Evolutionary conservation across 2,329 filamentous ascomycete genomes (phyloP), one percentile per base, ranked within the genome.

Genomic region (Ophiobolus disseminans): DNA sequence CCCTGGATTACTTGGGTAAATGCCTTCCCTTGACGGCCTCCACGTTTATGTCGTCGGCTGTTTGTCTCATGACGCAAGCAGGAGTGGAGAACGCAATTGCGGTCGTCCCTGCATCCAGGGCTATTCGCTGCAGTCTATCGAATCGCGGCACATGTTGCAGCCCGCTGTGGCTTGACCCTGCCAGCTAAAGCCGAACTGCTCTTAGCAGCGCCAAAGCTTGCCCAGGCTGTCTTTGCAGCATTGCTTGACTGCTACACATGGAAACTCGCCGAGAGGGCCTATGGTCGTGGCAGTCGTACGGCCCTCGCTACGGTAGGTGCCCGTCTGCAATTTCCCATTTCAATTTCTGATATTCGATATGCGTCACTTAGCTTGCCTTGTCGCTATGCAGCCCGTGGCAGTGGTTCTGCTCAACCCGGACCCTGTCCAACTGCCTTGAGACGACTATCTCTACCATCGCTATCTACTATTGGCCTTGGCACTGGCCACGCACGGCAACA

Each of bases 1-100:
- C 90, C 93, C 21, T 99, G 93, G 90, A 82, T 97, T 65, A 99
- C 94, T 55, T 99, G 94, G 94, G 93, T 96, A 80, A 66, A 82
- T 57, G 26, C 51, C 35, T 5, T 23, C 36, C 55, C 50, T 44
- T 40, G 21, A 14, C 40, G 11, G 11, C 30, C 48, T 45, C 37
- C 39, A 40, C 45, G 22, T 37, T 25, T 7, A 22, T 23, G 19
- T 45, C 35, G 17, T 49, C 50, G 38, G 45, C 41, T 49, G 34
- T 45, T 45, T 36, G 56, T 68, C 68, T 73, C 63, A 71, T 67
- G 31, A 54, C 64, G 40, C 41, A 10, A 50, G 53, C 67, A 97
- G 93, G 94, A 99, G 87, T 99, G 94, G 94, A 83, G 85, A 66
- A 79, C 92, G 66, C 87, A 89, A 59, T 81, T 99, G 57, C 87